A percentile compares a stretch with the other conserved stretches of the same genome.
Evolutionary conservation across 2,329 filamentous ascomycete species (phyloP).

Genomic region (Phaeophleospora eucalypticola): DNA sequence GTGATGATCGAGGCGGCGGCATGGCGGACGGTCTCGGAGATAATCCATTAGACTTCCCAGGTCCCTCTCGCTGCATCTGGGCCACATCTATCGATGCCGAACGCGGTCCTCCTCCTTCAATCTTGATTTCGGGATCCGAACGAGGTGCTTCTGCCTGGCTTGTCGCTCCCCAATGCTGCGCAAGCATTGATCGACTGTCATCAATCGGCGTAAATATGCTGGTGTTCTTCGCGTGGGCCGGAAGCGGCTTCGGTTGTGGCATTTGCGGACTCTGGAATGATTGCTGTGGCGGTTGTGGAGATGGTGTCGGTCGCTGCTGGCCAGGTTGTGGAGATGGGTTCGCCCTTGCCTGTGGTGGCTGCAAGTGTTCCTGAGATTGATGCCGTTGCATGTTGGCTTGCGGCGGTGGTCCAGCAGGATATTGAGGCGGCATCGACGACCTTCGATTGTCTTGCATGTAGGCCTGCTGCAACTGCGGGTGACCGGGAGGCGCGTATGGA

Average conservation of each 20-base stretch:
- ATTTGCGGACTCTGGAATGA: conserved; percentile 50
- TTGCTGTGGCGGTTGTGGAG: conserved; percentile 50
- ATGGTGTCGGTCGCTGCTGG: conserved; percentile 36
- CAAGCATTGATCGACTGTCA: conserved; percentile 81
- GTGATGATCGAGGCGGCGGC: conserved; percentile 29
- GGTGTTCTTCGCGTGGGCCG: conserved; percentile 61
- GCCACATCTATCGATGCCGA: conserved; percentile 64
- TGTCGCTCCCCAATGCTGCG: conserved; percentile 65
- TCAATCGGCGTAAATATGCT: conserved; percentile 98
- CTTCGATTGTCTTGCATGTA: conserved; percentile 75
- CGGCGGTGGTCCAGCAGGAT: conserved; percentile 54
- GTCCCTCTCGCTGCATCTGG: conserved; percentile 48
- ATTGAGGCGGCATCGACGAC: conserved; percentile 68
- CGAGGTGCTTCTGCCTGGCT: conserved; percentile 49
- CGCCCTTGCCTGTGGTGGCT: conserved; percentile 33
- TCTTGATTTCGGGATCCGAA: conserved; percentile 41
- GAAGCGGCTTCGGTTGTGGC: conserved; percentile 62
- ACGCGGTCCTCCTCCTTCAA: conserved; percentile 45
- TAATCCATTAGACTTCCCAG: conserved; percentile 38
- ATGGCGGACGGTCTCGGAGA: conserved; percentile 52
- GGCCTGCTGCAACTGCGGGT: conserved; percentile 56
- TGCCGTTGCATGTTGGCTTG: conserved; percentile 49
- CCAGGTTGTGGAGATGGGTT: conserved; percentile 36
- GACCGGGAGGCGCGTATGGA: conserved; percentile 28
- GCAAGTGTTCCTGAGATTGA: conserved; percentile 23